A percentile compares a stretch with the other conserved stretches of the same genome.
These are phyloP conservation scores for Floccularia luteovirens DNA, from an alignment of 768 basidiomycete genomes.

Conservation along the genomic window DNA sequence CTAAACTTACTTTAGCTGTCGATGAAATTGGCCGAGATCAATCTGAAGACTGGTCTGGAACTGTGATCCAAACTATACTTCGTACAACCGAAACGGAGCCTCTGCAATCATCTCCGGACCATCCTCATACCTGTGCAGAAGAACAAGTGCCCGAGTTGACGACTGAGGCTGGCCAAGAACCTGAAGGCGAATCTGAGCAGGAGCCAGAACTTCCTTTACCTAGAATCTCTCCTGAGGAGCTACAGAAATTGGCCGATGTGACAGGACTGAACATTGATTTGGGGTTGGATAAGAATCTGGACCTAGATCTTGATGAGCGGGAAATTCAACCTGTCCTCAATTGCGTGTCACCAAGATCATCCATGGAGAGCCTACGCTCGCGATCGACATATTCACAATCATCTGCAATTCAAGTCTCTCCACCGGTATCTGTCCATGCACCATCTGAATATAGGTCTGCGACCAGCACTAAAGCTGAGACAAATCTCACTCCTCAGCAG, in stretches of 20 bases:
- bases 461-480: not conserved
- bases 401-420: not conserved
- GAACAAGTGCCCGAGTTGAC: not conserved
- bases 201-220: not conserved
- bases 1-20: not conserved
- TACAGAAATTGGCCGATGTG: not conserved
- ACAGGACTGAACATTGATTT: not conserved
- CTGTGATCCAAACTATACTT: not conserved
- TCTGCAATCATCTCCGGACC: not conserved
- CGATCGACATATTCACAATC: not conserved
- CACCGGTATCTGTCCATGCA: not conserved
- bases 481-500: not conserved
- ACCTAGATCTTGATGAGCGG: not conserved
- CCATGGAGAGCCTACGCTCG: not conserved
- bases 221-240: not conserved
- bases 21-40: not conserved
- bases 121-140: not conserved
- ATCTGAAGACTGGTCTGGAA: not conserved
- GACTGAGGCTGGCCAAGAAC: not conserved
- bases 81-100: not conserved
- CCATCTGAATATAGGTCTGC: not conserved
- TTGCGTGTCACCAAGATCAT: not conserved
- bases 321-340: not conserved
- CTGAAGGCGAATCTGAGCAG: not conserved
- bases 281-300: not conserved